Evolutionary conservation across 305 asterid genomes (phyloP).

Genomic region (Rubia tinctorum): DNA sequence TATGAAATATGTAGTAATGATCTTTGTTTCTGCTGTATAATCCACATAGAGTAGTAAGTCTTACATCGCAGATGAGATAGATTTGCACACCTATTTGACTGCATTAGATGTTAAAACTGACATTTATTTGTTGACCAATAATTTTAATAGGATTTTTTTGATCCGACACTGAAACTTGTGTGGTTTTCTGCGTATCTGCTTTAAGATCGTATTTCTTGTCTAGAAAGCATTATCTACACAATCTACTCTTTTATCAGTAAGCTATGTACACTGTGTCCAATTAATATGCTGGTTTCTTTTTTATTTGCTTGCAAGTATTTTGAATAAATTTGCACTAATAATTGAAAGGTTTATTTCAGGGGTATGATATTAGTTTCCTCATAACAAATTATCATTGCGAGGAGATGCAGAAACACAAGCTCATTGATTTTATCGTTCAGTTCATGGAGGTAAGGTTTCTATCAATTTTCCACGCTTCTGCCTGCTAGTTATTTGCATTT

Average conservation of each 20-base stretch:
- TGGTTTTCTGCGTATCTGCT: background rate
- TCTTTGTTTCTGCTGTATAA: no score
- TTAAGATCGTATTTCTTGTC: background rate
- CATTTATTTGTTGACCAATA: background rate
- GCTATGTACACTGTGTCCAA: background rate
- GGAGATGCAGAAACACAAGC: slow-evolving; percentile 97
- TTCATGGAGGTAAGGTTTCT: slow-evolving; percentile 87
- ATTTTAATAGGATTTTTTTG: background rate
- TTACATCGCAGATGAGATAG: no score
- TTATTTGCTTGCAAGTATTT: slow-evolving; percentile 5
- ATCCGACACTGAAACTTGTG: background rate
- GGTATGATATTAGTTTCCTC: slow-evolving; percentile 95
- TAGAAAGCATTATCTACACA: background rate
- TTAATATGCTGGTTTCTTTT: background rate
- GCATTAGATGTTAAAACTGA: background rate
- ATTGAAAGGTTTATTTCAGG: slow-evolving; percentile 49
- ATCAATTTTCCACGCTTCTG: background rate
- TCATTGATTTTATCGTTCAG: slow-evolving; percentile 87
- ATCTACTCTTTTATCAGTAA: background rate
- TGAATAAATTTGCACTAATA: background rate
- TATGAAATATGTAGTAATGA: no score
- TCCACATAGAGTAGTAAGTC: no score
- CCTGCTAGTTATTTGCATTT: background rate
- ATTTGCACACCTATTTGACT: no score
- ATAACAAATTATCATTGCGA: slow-evolving; percentile 93